phyloP scores from a whole-genome alignment of 176 grass and related monocot genomes.

The Ensete glaucum region DNA sequence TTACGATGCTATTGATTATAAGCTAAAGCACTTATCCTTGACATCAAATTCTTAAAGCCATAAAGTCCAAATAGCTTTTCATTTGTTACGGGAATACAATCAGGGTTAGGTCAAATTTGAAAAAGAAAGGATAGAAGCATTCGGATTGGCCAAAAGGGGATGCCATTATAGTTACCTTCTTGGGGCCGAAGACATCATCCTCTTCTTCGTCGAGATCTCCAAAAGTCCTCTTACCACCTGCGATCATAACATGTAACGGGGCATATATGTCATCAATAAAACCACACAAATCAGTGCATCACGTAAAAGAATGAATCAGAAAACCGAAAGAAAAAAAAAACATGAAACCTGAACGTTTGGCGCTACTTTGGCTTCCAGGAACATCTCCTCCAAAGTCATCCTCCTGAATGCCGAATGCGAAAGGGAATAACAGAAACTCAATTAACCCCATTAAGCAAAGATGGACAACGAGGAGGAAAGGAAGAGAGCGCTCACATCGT shows the following conservation, averaged over 20 bases:
- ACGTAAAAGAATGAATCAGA: not conserved
- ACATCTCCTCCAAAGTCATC: conserved; percentile 26
- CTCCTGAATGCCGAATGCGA: not conserved
- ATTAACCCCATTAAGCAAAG: not conserved
- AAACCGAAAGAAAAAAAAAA: too few relatives aligned
- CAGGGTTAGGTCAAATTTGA: not conserved
- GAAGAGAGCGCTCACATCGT: not conserved
- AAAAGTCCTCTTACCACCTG: conserved; percentile 66
- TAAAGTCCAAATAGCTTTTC: too few relatives aligned
- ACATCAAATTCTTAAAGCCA: too few relatives aligned
- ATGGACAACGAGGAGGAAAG: not conserved
- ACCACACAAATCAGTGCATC: not conserved
- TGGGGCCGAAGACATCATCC: conserved; percentile 63
- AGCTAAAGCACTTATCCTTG: too few relatives aligned
- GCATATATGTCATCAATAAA: not conserved
- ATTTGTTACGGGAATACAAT: too few relatives aligned
- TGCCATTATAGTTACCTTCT: conserved; percentile 37
- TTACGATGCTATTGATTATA: too few relatives aligned
- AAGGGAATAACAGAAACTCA: not conserved
- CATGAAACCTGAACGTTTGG: conserved; percentile 12
- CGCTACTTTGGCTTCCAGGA: conserved; percentile 8
- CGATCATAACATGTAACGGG: not conserved
- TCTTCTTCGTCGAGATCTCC: conserved; percentile 82
- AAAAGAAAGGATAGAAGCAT: not conserved
- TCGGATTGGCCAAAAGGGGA: too few relatives aligned